phyloP scores from a whole-genome alignment of 2,329 filamentous ascomycete genomes.

The Hymenoscyphus scutula region DNA sequence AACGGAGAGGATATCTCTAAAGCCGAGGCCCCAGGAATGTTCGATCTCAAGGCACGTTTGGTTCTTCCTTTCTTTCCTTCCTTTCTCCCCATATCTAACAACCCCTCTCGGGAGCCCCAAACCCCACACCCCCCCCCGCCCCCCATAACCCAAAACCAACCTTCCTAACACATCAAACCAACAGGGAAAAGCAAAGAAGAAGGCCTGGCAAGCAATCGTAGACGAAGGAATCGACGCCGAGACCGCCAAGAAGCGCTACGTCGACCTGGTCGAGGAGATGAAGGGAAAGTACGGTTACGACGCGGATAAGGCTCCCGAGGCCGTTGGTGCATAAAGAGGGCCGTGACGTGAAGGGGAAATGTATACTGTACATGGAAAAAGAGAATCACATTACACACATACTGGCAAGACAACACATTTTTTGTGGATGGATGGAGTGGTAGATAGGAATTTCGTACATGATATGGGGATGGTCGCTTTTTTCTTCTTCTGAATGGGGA shows the following conservation, averaged over 20 bases:
- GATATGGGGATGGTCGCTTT: too few species aligned
- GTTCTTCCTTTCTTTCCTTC: too few species aligned
- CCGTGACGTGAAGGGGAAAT: neutral
- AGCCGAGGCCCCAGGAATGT: constrained; percentile 62
- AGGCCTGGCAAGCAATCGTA: constrained; percentile 70
- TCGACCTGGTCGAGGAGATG: constrained; percentile 67
- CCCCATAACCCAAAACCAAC: neutral
- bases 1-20: constrained; percentile 54
- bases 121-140: neutral
- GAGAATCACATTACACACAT: too few species aligned
- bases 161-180: neutral
- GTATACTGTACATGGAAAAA: neutral
- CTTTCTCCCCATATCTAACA: too few species aligned
- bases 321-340: constrained; percentile 46
- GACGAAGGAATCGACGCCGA: constrained; percentile 60
- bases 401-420: too few species aligned
- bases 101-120: neutral
- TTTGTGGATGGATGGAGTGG: too few species aligned
- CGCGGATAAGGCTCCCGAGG: constrained; percentile 60
- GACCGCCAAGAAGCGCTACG: constrained; percentile 74
- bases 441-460: too few species aligned
- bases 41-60: constrained; percentile 58
- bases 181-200: constrained; percentile 74
- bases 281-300: constrained; percentile 70
- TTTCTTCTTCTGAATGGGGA: too few species aligned